Evolutionary conservation across 179 eudicot genomes (phyloP).

Genomic region (Silene vulgaris): DNA sequence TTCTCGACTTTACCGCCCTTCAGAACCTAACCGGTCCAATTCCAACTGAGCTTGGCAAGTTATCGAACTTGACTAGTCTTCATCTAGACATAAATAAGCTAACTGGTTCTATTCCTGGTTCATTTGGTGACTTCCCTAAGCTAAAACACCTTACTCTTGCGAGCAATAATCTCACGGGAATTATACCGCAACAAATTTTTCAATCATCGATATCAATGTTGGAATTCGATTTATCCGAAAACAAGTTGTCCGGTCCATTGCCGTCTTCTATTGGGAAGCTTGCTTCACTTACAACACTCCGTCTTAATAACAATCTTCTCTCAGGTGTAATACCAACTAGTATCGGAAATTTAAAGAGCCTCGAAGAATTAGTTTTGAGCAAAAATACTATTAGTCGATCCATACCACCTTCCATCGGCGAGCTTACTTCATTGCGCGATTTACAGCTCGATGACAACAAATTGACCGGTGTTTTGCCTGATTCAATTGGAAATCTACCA

Average conservation of each 20-base stretch:
- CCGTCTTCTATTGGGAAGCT: conserved; percentile 43
- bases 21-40: no score
- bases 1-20: no score
- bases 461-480: no score
- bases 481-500: no score
- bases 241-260: conserved; percentile 33
- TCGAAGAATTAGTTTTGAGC: no score
- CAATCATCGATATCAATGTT: conserved; percentile 2
- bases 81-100: conserved; percentile 13
- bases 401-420: conserved; percentile 33
- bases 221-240: conserved; percentile 23
- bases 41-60: no score
- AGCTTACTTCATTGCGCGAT: conserved; percentile 34
- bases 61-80: no score
- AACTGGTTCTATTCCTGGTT: conserved; percentile 44
- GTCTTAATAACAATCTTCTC: conserved; percentile 49
- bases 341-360: no score
- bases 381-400: no score
- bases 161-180: conserved; percentile 43
- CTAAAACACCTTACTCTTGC: conserved; percentile 34
- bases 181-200: conserved; percentile 36
- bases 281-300: conserved; percentile 34
- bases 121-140: conserved; percentile 32
- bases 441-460: conserved; percentile 8
- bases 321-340: conserved; percentile 40